Conservation (phyloP, 208 protist genomes). For the Leishmania lainsoni region DNA sequence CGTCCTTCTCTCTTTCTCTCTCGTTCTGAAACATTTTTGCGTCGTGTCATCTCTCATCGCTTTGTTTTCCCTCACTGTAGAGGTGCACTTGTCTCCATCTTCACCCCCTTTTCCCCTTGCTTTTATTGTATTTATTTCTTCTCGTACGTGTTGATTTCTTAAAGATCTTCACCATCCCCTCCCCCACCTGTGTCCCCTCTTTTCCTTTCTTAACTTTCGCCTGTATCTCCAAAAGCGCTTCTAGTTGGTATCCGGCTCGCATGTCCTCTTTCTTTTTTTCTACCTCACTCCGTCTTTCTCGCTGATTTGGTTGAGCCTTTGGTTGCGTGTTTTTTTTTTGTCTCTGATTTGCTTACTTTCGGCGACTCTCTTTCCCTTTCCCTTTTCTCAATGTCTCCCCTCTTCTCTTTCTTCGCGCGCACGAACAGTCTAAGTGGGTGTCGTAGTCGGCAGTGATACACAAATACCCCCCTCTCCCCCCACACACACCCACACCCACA, state of each 20-base stretch:
- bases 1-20: not conserved
- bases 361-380: not conserved
- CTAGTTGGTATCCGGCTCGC: not conserved
- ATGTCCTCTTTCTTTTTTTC: not conserved
- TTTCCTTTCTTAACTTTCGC: not conserved
- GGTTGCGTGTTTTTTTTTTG: not conserved
- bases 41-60: not conserved
- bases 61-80: not conserved
- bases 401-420: not conserved
- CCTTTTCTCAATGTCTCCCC: not conserved
- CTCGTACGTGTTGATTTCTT: not conserved
- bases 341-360: not conserved
- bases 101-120: too few relatives aligned
- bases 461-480: not conserved
- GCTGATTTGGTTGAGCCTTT: not conserved
- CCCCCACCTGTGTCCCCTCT: too few relatives aligned
- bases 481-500: not conserved
- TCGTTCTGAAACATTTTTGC: not conserved
- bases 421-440: not conserved
- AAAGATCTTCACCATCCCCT: not conserved
- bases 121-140: not conserved
- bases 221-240: not conserved
- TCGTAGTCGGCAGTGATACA: not conserved
- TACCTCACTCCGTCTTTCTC: not conserved
- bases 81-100: not conserved